Evolutionary conservation across 2,329 filamentous ascomycete species (phyloP).

Genomic region (Botryotinia convoluta): DNA sequence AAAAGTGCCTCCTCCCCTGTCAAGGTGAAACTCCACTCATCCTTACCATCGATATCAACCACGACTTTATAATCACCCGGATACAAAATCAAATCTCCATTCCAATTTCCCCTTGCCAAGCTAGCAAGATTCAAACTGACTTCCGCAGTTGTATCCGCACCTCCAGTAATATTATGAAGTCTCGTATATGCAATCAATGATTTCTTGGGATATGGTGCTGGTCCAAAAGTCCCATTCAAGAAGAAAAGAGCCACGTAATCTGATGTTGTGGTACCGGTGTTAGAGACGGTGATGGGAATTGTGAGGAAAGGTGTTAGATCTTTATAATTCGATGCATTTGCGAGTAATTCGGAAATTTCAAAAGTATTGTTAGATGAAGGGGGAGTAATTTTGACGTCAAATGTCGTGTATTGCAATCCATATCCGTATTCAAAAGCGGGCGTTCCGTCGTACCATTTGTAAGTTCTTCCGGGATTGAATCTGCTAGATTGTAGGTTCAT

Average conservation of each 20-base stretch:
- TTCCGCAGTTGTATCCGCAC: conserved; percentile 35
- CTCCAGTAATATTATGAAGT: conserved; percentile 31
- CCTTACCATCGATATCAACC: conserved; percentile 46
- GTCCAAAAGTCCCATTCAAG: conserved; percentile 47
- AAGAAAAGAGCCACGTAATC: conserved; percentile 55
- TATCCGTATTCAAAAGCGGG: conserved; percentile 53
- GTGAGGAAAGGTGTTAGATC: conserved; percentile 36
- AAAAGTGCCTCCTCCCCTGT: conserved; percentile 45
- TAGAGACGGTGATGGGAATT: conserved; percentile 43
- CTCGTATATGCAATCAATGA: conserved; percentile 51
- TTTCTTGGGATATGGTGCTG: conserved; percentile 52
- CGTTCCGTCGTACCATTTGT: conserved; percentile 54
- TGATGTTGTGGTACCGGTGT: conserved; percentile 50
- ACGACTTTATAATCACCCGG: conserved; percentile 51
- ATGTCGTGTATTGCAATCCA: conserved; percentile 42
- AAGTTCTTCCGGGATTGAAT: conserved; percentile 50
- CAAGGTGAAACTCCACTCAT: conserved; percentile 46
- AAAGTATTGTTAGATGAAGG: neutral
- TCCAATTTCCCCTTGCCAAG: conserved; percentile 49
- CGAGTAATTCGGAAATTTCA: conserved; percentile 17
- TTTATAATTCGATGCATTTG: conserved; percentile 9
- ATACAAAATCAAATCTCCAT: conserved; percentile 51
- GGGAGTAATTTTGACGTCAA: conserved; percentile 10
- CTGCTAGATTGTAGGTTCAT: conserved; percentile 52
- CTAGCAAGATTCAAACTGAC: conserved; percentile 49